These are phyloP conservation scores for Chromera velia DNA, from an alignment of 73 alveolate genomes.

Conservation along the genomic window DNA sequence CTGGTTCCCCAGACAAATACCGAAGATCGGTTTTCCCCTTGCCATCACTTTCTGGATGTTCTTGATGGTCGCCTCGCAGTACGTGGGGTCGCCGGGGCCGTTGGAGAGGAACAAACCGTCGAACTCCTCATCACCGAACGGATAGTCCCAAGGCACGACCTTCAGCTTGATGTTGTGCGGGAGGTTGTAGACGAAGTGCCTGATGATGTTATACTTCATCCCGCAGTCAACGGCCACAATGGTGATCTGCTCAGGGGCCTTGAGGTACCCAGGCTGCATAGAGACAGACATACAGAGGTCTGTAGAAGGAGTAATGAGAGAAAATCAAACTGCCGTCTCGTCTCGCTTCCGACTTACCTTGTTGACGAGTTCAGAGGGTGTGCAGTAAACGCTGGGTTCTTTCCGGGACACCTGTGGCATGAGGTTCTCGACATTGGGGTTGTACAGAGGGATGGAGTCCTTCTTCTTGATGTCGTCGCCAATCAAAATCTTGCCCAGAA, in stretches of 20 bases:
- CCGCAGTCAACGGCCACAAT: constrained; percentile 47
- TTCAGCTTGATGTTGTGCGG: not conserved
- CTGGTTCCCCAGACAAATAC: constrained; percentile 45
- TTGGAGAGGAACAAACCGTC: constrained; percentile 34
- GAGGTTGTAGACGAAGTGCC: constrained; percentile 27
- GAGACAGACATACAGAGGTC: too few relatives aligned
- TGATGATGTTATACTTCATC: constrained; percentile 46
- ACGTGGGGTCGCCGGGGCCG: constrained; percentile 41
- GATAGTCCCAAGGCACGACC: constrained; percentile 48
- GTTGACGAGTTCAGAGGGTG: not conserved
- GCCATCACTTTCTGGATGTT: constrained; percentile 22
- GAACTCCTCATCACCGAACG: constrained; percentile 18
- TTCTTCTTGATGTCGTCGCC: not conserved
- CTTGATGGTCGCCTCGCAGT: constrained; percentile 23
- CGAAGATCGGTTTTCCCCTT: constrained; percentile 18
- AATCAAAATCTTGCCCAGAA: constrained; percentile 23
- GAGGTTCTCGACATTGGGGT: constrained; percentile 21
- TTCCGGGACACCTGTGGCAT: constrained; percentile 29
- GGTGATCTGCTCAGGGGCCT: too few relatives aligned
- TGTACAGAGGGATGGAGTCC: not conserved
- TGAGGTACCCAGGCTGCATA: too few relatives aligned
- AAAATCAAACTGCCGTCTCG: not conserved
- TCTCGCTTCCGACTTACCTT: not conserved
- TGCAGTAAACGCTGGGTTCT: not conserved
- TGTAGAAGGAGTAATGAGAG: too few relatives aligned